These are phyloP conservation scores for Teratosphaeriaceae sp. DNA, from an alignment of 2,329 filamentous ascomycete species.

Conservation along the genomic window DNA sequence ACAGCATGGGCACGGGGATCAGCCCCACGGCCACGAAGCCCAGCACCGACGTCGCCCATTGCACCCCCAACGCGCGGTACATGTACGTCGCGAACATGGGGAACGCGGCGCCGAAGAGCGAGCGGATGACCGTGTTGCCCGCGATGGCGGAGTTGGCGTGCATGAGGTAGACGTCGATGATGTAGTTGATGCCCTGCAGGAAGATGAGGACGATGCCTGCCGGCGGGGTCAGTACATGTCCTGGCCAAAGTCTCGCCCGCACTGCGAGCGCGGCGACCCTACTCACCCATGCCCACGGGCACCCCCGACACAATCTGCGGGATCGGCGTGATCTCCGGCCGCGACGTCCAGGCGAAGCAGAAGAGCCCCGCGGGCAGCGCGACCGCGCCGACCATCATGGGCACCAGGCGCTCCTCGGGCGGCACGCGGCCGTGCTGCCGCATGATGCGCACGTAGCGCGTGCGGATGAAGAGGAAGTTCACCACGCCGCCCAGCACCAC, in stretches of 20 bases:
- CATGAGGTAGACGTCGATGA: slow-evolving; percentile 39
- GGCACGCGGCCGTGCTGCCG: slow-evolving; percentile 11
- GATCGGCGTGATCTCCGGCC: slow-evolving; percentile 35
- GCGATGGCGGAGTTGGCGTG: slow-evolving; percentile 28
- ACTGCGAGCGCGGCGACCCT: no score
- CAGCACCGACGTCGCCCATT: slow-evolving; percentile 28
- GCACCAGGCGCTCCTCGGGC: slow-evolving; percentile 39
- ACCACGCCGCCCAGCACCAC: slow-evolving; percentile 24
- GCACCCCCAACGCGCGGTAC: slow-evolving; percentile 29
- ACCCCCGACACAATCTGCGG: slow-evolving; percentile 37
- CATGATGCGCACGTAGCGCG: slow-evolving; percentile 6
- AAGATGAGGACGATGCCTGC: slow-evolving; percentile 39
- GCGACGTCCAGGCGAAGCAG: slow-evolving; percentile 49
- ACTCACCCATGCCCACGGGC: slow-evolving; percentile 29
- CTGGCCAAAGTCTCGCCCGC: neutral
- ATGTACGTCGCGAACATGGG: slow-evolving; percentile 30
- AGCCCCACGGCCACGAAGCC: slow-evolving; percentile 28
- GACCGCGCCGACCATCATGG: slow-evolving; percentile 46
- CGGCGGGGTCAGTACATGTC: neutral
- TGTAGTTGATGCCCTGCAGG: slow-evolving; percentile 38
- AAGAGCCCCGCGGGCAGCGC: slow-evolving; percentile 43
- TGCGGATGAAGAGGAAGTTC: slow-evolving; percentile 6
- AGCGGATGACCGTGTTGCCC: slow-evolving; percentile 31
- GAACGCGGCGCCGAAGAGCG: slow-evolving; percentile 29
- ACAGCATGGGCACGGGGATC: slow-evolving; percentile 23